Base-by-base conservation (phyloP, 352 stramenopile species). In the Globisporangium alternatum region DNA sequence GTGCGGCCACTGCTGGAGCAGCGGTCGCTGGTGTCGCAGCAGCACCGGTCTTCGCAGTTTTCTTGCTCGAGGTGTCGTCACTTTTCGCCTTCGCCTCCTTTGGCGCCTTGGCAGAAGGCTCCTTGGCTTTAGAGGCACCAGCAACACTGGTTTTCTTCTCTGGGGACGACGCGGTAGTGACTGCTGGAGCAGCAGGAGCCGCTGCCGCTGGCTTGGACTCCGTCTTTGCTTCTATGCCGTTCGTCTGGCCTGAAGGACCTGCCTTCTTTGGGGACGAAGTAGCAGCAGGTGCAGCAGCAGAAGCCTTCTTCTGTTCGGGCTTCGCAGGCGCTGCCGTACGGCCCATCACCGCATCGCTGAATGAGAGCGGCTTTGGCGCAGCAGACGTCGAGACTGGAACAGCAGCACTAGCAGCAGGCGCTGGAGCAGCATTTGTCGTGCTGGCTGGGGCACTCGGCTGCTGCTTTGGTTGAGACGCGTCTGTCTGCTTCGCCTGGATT, bases 301-400 rank as follows among this genome's bases (percentile, higher is more conserved):
- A 7, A 33, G 51, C 4, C 47, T 63, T 58, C 54, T 62, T 58
- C 41, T 56, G 62, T 28, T 68, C 62, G 15, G 62, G 28, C 30
- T 68, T 68, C 12, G 54, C 25, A 39, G 39, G 33, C 31, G 56
- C 15, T 8, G 60, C 52, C 25, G 74, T 76, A 52, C 79, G 72
- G 9, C 83, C 83, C 17, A 70, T 86, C 10, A 91, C 80, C 0
- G 81, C 79, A 62, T 91, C 83, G 25, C 83, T 91, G 35, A 91
- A 91, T 0, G 83, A 90, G 15, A 89, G 72, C 9, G 83, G 80
- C 62, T 89, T 90, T 39, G 67, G 59, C n/a, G 64, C 45, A 62
- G 66, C 41, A 21, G 58, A 31, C 22, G 49, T 49, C 28, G 48
- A 43, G 0, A 60, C 61, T 9, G 58, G 25, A 30, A 31, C 39